These are phyloP conservation scores for Eragrostis nindensis DNA, from an alignment of 176 grass and related monocot genomes.

Conservation along the genomic window DNA sequence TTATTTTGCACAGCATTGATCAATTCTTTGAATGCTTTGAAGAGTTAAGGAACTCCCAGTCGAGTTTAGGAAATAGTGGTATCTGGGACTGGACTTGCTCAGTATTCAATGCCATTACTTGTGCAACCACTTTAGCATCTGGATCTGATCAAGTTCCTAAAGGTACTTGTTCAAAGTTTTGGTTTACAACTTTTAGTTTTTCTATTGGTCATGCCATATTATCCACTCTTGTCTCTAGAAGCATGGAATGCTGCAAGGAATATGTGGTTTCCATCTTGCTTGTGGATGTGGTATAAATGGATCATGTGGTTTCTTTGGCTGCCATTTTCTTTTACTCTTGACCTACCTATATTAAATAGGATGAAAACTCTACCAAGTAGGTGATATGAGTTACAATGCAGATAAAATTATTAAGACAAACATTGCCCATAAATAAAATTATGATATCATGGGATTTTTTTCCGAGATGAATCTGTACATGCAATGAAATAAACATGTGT, in stretches of 20 bases:
- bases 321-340: slow-evolving; percentile 21
- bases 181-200: slow-evolving; percentile 14
- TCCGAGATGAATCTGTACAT: neutral
- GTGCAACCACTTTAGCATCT: slow-evolving; percentile 91
- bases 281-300: neutral
- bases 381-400: neutral
- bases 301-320: slow-evolving; percentile 17
- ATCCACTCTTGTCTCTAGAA: neutral
- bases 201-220: slow-evolving; percentile 18
- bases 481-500: neutral
- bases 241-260: neutral
- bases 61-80: slow-evolving; percentile 69
- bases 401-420: neutral
- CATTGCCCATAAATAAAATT: neutral
- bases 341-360: neutral
- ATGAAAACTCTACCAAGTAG: neutral
- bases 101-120: slow-evolving; percentile 93
- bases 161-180: slow-evolving; percentile 57
- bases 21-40: slow-evolving; percentile 99
- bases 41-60: slow-evolving; percentile 86
- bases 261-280: slow-evolving; percentile 8
- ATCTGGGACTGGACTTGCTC: slow-evolving; percentile 99
- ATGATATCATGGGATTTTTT: neutral
- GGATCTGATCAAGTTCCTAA: slow-evolving; percentile 76
- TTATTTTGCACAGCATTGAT: slow-evolving; percentile 83